phyloP scores from a whole-genome alignment of 2,329 filamentous ascomycete species.

The Hymenoscyphus repandus region DNA sequence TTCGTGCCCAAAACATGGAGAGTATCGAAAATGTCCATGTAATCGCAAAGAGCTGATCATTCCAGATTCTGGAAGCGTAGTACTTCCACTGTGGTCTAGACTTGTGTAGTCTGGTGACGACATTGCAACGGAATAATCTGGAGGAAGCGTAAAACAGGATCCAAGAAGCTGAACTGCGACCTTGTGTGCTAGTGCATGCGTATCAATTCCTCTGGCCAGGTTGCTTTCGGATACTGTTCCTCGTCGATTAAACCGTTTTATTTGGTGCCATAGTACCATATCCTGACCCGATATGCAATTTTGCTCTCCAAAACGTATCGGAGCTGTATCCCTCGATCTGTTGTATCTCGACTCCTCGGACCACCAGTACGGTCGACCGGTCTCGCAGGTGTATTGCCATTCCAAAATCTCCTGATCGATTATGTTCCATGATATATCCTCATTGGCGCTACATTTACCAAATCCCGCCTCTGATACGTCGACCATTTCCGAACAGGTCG shows the following conservation, averaged over 20 bases:
- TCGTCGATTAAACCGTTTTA: conserved; percentile 3
- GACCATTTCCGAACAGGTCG: conserved; percentile 9
- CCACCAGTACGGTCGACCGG: conserved; percentile 31
- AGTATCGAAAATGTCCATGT: conserved; percentile 30
- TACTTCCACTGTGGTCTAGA: conserved; percentile 2
- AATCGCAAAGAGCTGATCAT: conserved; percentile 31
- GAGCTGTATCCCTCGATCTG: conserved; percentile 12
- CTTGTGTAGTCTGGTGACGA: conserved; percentile 11
- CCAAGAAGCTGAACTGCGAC: conserved; percentile 29
- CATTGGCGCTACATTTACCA: conserved; percentile 4
- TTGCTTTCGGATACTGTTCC: conserved; percentile 24
- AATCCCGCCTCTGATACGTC: conserved; percentile 6
- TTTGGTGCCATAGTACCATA: neutral
- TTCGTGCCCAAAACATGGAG: conserved; percentile 30
- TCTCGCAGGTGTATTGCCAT: conserved; percentile 29
- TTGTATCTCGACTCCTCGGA: conserved; percentile 24
- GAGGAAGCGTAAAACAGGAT: conserved; percentile 29
- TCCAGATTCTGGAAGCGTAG: conserved; percentile 17
- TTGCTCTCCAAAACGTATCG: no score
- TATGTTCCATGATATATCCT: conserved; percentile 23
- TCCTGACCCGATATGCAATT: neutral
- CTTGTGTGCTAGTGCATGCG: conserved; percentile 27
- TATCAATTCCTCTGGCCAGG: conserved; percentile 13
- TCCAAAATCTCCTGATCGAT: conserved; percentile 29
- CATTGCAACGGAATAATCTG: conserved; percentile 14